Evolutionary conservation across 1,284 basidiomycete species (phyloP).

Genomic region (Erythrobasidium hasegawianum): DNA sequence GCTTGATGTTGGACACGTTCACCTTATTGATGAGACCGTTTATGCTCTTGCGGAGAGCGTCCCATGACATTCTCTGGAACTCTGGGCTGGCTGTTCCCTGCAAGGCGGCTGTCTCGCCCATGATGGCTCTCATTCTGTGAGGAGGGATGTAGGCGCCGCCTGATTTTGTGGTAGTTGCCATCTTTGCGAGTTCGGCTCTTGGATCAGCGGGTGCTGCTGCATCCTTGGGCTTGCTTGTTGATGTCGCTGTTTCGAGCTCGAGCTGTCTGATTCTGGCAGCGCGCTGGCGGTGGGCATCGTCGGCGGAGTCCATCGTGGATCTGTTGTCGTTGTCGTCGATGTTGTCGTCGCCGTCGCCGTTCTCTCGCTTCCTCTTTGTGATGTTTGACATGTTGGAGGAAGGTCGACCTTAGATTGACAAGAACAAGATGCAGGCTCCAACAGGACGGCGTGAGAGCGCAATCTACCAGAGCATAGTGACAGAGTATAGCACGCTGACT

Average conservation of each 20-base stretch:
- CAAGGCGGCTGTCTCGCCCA: conserved; percentile 67
- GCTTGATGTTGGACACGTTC: conserved; percentile 93
- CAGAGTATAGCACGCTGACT: neutral
- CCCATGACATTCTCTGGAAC: conserved; percentile 95
- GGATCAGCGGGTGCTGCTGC: neutral
- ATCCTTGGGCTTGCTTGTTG: conserved; percentile 4
- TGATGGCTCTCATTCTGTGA: conserved; percentile 82
- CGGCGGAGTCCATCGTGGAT: no score
- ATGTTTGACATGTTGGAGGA: no score
- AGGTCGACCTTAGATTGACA: no score
- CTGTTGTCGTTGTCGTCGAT: no score
- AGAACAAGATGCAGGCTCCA: no score
- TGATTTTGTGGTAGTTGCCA: conserved; percentile 53
- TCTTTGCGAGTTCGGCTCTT: neutral
- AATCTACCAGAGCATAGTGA: neutral
- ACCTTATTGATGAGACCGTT: conserved; percentile 99
- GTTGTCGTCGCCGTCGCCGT: no score
- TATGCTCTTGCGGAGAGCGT: conserved; percentile 93
- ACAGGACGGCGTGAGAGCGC: no score
- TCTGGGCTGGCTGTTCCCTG: conserved; percentile 84
- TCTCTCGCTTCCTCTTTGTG: no score
- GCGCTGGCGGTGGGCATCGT: no score
- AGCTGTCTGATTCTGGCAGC: no score
- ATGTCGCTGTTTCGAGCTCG: neutral
- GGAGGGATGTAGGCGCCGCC: conserved; percentile 98